Evolutionary conservation across 805 yeast genomes (phyloP), one percentile per base, ranked within the genome.

Genomic region (Zygosaccharomyces bailii): DNA sequence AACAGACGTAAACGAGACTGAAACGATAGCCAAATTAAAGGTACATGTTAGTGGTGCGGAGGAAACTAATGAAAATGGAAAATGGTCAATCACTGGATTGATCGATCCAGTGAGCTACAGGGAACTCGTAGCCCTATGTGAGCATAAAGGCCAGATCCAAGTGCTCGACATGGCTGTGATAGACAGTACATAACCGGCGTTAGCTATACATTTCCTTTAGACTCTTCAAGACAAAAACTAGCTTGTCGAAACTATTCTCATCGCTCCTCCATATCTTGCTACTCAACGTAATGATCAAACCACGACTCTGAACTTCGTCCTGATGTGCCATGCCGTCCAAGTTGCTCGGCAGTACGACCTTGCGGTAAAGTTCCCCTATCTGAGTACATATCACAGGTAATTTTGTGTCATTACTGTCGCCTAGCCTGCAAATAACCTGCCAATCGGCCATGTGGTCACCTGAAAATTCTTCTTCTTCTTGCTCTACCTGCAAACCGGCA

Each of bases 121-220:
- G 52, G 80, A 76, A 9, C 66, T 90, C 18, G 84, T 83, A 2
- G 83, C 79, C 39, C 52, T 83, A 4, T 74, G 85, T 42, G 74
- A 71, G 44, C 67, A 77, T 20, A 72, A 72, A 45, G 93, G 88
- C 2, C 69, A 79, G 1, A 34, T 52, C 8, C 96, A 90, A 63
- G 93, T 90, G 5, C 66, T 90, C 48, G 96, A 88, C 54, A 83
- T 86, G 84, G 91, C 95, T 11, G 96, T 86, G 8, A 73, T 84
- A n/a, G 81, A 79, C n/a, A 37, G 40, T 37, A 25, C 40, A 5
- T 37, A 25, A 37, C 11, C n/a, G 10, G 19, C 16, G 10, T 23
- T 23, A 39, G 27, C 25, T 34, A 45, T 62, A 61, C 60, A 61
- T 57, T 17, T 56, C 52, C 45, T 52, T 61, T 19, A 65, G 51